Base-by-base conservation (phyloP, 2,329 filamentous ascomycete genomes). In the Ustilaginoidea virens region DNA sequence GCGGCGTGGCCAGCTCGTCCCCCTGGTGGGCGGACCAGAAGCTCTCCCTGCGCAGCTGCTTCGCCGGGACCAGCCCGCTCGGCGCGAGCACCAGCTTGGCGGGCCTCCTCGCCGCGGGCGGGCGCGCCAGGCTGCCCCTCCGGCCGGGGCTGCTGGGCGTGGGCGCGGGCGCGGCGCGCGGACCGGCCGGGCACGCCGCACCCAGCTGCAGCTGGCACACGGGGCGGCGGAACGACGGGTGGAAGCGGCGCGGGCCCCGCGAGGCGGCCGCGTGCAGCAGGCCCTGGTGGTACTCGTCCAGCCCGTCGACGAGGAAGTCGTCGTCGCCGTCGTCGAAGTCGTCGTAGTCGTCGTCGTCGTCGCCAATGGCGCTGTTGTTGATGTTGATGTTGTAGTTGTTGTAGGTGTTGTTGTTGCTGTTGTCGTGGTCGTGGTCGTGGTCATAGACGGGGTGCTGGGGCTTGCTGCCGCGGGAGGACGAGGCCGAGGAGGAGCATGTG, bases 1-100 rank as follows among this genome's bases (percentile, higher is more conserved):
- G 31, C 11, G 31, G 31, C 5, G 31, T 33, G 17, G 10, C 23
- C 2, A 10, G 8, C 10, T 30, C 31, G 16, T 33, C 31, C n/a
- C n/a, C n/a, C n/a, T n/a, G n/a, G 10, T 14, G 23, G 7, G 18
- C 23, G 13, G 16, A 21, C 31, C 31, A 33, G 17, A 33, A 33
- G 13, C 27, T 33, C 16, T 33, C 31, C 5, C 24, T 15, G 2
- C 14, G 19, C 12, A 25, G 30, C 1, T 28, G 27, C 19, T 17
- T 23, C 5, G 9, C 17, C 2, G 31, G 27, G 3, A 29, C 23
- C 2, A 22, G 16, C 13, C 27, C 20, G 9, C 19, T 29, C n/a
- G 13, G 29, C 5, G 27, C 13, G 2, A 25, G 23, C 3, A 27
- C 31, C 7, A 33, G 26, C 10, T 30, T 33, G 1, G 8, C 8